Conservation (phyloP, 352 stramenopile genomes). For the Phytophthora cactorum region DNA sequence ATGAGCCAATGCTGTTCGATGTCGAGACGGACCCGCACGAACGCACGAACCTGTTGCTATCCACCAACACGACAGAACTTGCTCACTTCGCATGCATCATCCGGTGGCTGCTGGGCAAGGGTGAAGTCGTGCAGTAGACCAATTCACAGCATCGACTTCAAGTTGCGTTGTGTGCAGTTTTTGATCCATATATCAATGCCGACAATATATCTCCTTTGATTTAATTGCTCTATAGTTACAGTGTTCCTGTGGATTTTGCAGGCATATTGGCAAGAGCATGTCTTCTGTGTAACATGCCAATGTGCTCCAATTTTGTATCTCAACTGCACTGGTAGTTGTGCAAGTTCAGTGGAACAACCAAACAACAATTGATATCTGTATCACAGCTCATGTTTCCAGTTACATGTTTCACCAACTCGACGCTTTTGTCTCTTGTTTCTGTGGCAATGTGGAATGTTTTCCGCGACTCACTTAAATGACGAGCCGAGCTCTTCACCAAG, state of each 20-base stretch:
- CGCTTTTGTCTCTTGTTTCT: constrained; percentile 2
- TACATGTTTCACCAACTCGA: neutral
- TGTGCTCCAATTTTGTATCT: too few species aligned
- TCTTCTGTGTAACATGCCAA: too few species aligned
- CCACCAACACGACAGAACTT: constrained; percentile 26
- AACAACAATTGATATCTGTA: neutral
- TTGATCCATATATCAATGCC: neutral
- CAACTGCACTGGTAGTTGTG: too few species aligned
- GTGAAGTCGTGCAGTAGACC: constrained; percentile 27
- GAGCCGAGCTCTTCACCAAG: neutral
- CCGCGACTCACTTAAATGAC: neutral
- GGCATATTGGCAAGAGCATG: too few species aligned
- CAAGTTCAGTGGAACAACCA: too few species aligned
- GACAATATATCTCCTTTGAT: too few species aligned
- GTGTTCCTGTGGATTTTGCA: too few species aligned
- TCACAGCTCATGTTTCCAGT: neutral
- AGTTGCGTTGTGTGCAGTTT: neutral
- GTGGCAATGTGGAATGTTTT: constrained; percentile 4
- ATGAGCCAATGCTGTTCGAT: constrained; percentile 39
- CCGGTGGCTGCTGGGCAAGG: constrained; percentile 40
- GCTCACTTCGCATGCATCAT: constrained; percentile 29
- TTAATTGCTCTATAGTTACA: too few species aligned
- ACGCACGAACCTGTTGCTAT: constrained; percentile 31
- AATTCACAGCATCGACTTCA: neutral
- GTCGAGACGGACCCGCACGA: constrained; percentile 40